Base-by-base conservation (phyloP, 2,329 filamentous ascomycete species). In the Monosporascus sp. region DNA sequence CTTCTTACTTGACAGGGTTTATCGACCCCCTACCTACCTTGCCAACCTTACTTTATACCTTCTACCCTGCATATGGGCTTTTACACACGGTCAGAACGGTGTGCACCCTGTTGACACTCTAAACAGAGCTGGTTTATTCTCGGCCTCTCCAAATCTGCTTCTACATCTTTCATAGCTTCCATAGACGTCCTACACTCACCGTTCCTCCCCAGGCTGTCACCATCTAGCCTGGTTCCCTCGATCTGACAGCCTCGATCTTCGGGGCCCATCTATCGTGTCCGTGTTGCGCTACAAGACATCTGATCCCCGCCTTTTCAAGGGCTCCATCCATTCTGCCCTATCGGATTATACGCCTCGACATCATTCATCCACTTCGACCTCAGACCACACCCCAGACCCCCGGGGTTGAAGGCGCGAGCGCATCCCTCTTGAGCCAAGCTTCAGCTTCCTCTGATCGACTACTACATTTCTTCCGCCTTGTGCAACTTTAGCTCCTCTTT, bases 381-480 rank as follows among this genome's bases (percentile, higher is more conserved):
- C 31, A 35, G 31, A 11, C 9, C 31, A 14, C 11, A 11, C 31
- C 31, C 31, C 31, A 35, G 31, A 35, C 31, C 31, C 31, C 31
- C 9, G 11, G 31, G 14, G 31, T 35, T 35, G 31, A 35, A 35
- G 31, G 31, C 22, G 39, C 39, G 18, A 20, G 39, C 49, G 25
- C 27, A 27, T 51, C 47, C 24, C 11, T 50, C 39, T 54, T 51
- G 27, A 51, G 57, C 55, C 58, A 59, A 8, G 17, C 38, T 41
- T n/a, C 17, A 18, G 38, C 17, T 20, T 41, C 17, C 17, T 41
- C 38, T 20, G 17, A 20, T 41, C 17, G 17, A 8, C 3, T 18
- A 18, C 38, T 20, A 41, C 38, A n/a, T 58, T 50, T 46, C 59
- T 60, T 61, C 60, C 63, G 56, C 62, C 65, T 63, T 50, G 61